Conservation (phyloP, 1,284 basidiomycete species). For the Coniferiporia sulphurascens region DNA sequence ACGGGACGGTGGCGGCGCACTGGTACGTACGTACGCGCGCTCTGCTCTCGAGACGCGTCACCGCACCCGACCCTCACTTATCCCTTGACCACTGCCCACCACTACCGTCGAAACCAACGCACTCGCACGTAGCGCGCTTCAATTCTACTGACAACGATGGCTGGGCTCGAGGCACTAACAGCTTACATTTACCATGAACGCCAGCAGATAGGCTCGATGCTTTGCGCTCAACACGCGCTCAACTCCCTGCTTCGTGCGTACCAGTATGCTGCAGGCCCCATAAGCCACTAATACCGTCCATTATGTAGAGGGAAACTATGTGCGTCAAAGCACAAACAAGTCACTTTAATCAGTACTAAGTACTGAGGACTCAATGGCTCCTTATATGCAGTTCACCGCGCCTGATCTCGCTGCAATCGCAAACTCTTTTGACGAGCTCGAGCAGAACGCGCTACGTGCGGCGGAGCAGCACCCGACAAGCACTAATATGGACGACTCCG, state of each 20-base stretch:
- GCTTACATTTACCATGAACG: constrained; percentile 68
- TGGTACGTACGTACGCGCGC: background rate
- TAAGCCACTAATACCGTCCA: constrained; percentile 14
- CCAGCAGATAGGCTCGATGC: constrained; percentile 72
- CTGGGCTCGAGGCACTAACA: constrained; percentile 49
- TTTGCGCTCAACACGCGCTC: constrained; percentile 83
- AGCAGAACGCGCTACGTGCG: constrained; percentile 38
- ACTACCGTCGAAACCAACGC: background rate
- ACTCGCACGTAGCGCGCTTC: background rate
- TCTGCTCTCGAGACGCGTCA: constrained; percentile 12
- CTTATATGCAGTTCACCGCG: constrained; percentile 61
- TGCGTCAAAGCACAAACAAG: constrained; percentile 31
- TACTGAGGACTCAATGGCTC: background rate
- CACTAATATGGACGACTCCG: constrained; percentile 88
- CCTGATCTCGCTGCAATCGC: constrained; percentile 86
- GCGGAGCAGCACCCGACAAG: constrained; percentile 39
- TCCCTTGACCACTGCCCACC: background rate
- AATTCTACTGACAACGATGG: constrained; percentile 36
- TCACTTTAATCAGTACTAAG: background rate
- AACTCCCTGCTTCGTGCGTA: constrained; percentile 73
- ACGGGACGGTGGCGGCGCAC: background rate
- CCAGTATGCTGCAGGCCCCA: constrained; percentile 1
- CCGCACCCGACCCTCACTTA: background rate
- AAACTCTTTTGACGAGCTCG: constrained; percentile 50
- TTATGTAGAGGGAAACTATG: constrained; percentile 62